Evolutionary conservation across 2,329 filamentous ascomycete genomes (phyloP).

Genomic region (Cladophialophora bantiana): DNA sequence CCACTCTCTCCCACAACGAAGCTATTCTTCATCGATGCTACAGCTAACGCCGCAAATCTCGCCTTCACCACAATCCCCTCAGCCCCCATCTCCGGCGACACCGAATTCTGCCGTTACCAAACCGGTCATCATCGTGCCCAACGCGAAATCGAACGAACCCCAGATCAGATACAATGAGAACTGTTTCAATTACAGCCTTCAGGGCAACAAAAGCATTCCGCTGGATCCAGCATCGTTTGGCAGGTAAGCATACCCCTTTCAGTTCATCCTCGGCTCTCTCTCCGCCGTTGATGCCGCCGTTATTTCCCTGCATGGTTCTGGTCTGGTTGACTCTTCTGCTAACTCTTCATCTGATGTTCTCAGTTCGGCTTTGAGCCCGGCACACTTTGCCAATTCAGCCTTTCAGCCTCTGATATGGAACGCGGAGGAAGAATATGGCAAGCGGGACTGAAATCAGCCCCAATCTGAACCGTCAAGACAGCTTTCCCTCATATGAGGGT

Average conservation of each 20-base stretch:
- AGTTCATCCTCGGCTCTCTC: neutral
- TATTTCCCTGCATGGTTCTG: neutral
- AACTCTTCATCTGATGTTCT: neutral
- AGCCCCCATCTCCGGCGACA: slow-evolving; percentile 23
- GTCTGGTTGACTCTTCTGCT: neutral
- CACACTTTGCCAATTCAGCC: slow-evolving; percentile 55
- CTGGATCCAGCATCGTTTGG: slow-evolving; percentile 32
- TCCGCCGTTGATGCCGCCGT: neutral
- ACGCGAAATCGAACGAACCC: slow-evolving; percentile 18
- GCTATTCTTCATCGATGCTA: slow-evolving; percentile 24
- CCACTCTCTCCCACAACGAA: slow-evolving; percentile 17
- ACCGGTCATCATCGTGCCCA: neutral
- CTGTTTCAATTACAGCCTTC: slow-evolving; percentile 26
- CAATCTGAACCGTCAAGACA: neutral
- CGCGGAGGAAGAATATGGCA: slow-evolving; percentile 45
- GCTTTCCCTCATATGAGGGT: neutral
- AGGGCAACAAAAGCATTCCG: slow-evolving; percentile 31
- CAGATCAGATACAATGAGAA: slow-evolving; percentile 31
- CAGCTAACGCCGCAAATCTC: slow-evolving; percentile 24
- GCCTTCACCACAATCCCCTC: slow-evolving; percentile 26
- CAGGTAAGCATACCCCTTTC: slow-evolving; percentile 22
- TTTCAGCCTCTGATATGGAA: slow-evolving; percentile 56
- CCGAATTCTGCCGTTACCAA: slow-evolving; percentile 17
- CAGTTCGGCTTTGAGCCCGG: slow-evolving; percentile 55
- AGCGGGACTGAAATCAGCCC: slow-evolving; percentile 24